A percentile compares a stretch with the other conserved stretches of the same genome.
Conservation (phyloP, 2,329 filamentous ascomycete species). For the Sporothrix brasiliensis region DNA sequence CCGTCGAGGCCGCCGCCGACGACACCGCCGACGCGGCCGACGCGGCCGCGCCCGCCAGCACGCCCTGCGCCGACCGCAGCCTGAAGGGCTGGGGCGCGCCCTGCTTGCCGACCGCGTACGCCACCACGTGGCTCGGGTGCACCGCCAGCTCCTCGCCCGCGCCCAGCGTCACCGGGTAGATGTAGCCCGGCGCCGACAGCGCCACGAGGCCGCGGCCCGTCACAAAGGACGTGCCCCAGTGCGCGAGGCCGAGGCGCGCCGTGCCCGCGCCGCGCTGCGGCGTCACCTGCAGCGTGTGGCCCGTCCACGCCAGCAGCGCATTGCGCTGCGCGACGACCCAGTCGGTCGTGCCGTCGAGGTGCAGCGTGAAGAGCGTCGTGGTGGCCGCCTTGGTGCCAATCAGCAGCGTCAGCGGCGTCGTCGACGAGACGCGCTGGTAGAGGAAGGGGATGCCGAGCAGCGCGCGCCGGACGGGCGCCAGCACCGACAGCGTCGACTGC, state of each 20-base stretch:
- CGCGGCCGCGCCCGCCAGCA: constrained; percentile 44
- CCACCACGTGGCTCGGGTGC: constrained; percentile 88
- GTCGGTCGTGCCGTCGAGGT: constrained; percentile 90
- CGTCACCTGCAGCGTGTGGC: constrained; percentile 76
- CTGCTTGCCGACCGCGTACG: constrained; percentile 76
- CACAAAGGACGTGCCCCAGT: constrained; percentile 89
- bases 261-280: constrained; percentile 59
- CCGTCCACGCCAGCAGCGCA: constrained; percentile 94
- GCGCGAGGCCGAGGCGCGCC: constrained; percentile 68
- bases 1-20: constrained; percentile 27
- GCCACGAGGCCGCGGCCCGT: constrained; percentile 87
- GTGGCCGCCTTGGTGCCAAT: constrained; percentile 84
- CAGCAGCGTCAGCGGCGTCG: constrained; percentile 82
- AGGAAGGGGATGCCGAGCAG: constrained; percentile 88
- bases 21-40: constrained; percentile 13
- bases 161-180: constrained; percentile 80
- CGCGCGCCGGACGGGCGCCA: constrained; percentile 80
- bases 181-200: constrained; percentile 81
- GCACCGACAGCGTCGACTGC: constrained; percentile 82
- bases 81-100: constrained; percentile 77
- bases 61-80: constrained; percentile 49
- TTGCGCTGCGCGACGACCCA: constrained; percentile 91
- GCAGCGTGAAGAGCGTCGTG: constrained; percentile 83
- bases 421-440: constrained; percentile 88
- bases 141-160: constrained; percentile 88